phyloP scores from a whole-genome alignment of 1,139 yeast species.

The Pichia sp. region DNA sequence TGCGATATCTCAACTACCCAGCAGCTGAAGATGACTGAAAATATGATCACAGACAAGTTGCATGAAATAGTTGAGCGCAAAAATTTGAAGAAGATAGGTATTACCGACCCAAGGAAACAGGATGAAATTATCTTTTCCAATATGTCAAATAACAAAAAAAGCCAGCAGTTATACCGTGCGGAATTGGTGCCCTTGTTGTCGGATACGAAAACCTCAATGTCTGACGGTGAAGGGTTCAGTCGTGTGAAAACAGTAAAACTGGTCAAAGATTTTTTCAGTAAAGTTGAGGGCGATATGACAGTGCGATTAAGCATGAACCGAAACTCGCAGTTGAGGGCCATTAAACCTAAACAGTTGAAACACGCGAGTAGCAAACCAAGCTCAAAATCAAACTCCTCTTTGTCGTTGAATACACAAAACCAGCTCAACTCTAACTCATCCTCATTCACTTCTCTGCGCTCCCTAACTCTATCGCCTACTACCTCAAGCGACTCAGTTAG shows the following conservation, averaged over 20 bases:
- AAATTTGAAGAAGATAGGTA: constrained; percentile 20
- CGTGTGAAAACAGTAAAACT: constrained; percentile 4
- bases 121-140: constrained; percentile 17
- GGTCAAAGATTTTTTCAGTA: constrained; percentile 18
- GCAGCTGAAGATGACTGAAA: constrained; percentile 22
- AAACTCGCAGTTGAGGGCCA: constrained; percentile 15
- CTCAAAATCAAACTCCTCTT: constrained; percentile 2
- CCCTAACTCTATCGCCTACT: constrained; percentile 2
- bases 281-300: constrained; percentile 19
- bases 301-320: constrained; percentile 13
- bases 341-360: constrained; percentile 17
- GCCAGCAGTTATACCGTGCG: constrained; percentile 3
- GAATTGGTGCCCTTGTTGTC: constrained; percentile 7
- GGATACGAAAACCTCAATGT: constrained; percentile 4
- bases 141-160: constrained; percentile 13
- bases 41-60: constrained; percentile 16
- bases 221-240: constrained; percentile 8
- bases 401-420: not conserved
- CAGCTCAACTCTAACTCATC: not conserved
- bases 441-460: not conserved
- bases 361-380: not conserved
- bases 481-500: constrained; percentile 4
- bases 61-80: constrained; percentile 17
- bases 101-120: constrained; percentile 18
- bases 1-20: constrained; percentile 14